Evolutionary conservation across 2,329 filamentous ascomycete species (phyloP).

Genomic region (Stachybotrys chartarum): DNA sequence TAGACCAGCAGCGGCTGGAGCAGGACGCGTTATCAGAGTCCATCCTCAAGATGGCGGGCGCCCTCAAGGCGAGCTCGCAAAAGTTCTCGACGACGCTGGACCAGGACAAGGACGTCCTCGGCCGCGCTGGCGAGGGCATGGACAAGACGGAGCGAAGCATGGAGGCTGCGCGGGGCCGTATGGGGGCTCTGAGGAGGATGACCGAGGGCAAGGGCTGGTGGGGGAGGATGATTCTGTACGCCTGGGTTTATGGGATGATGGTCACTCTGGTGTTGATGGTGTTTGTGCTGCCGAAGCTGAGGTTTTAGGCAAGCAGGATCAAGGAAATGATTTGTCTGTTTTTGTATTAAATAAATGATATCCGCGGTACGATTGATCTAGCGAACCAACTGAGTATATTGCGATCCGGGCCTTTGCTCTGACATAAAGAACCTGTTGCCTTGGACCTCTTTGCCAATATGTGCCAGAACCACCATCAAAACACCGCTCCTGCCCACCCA

Average conservation of each 20-base stretch:
- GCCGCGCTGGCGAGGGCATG: conserved; percentile 65
- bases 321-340: background rate
- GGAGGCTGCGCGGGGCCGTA: conserved; percentile 66
- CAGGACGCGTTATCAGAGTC: conserved; percentile 78
- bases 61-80: conserved; percentile 68
- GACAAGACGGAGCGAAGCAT: conserved; percentile 71
- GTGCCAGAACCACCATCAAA: too few species aligned
- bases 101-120: conserved; percentile 62
- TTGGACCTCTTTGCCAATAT: too few species aligned
- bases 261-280: conserved; percentile 71
- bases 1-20: conserved; percentile 71
- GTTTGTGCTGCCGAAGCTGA: conserved; percentile 78
- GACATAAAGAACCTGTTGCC: too few species aligned
- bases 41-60: conserved; percentile 71
- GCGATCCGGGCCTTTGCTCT: background rate
- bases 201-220: conserved; percentile 85
- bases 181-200: conserved; percentile 72
- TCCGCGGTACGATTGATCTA: background rate
- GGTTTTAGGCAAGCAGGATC: conserved; percentile 52
- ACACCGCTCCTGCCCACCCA: too few species aligned
- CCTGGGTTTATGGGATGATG: conserved; percentile 76
- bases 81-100: conserved; percentile 67
- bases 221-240: conserved; percentile 78
- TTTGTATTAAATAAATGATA: conserved; percentile 2
- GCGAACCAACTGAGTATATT: background rate